Evolutionary conservation across 495 filamentous ascomycete genomes (phyloP), one percentile per base, ranked within the genome.

Genomic region (Neurospora discreta): DNA sequence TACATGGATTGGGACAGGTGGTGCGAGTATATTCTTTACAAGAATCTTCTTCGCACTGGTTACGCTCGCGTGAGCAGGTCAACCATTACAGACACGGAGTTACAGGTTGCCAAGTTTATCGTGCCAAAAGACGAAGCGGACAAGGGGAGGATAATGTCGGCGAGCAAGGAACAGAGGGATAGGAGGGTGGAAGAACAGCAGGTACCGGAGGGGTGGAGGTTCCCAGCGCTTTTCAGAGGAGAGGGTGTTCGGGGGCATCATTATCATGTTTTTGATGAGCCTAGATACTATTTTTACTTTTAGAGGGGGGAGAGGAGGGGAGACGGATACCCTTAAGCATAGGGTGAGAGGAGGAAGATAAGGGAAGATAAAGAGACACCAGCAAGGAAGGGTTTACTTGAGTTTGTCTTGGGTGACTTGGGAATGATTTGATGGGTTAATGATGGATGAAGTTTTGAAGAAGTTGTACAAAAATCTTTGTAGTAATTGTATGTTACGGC

Each of bases 11-110:
- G 93, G 93, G 95, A 99, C 81, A 84, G 96, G 71, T 99, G 96
- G 96, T 99, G 96, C 83, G 95, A 99, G 84, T 99, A 99, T 78
- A 95, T 99, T 74, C 84, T 99, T 69, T 99, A 92, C 84, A 97
- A 98, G 84, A 90, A 90, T 13, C 80, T 99, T 69, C 91, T 90
- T 80, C 85, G 94, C 74, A 90, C 90, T 3, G 96, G 93, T 9
- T 99, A 98, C 79, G 95, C 95, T 16, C 86, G 95, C 74, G 89
- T 99, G 42, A 95, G 91, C 72, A 83, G 95, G 75, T 89, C 90
- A 73, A 96, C 92, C 0, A 97, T 99, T 76, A 99, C 95, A 33
- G 95, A 99, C 80, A 99, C 95, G 5, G 95, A 99, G 82, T 86
- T 99, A 73, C 95, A 99, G 87, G 90, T 97, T 68, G 95, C 93